Conservation (phyloP, 306 rosid genomes). For the Dryas alaskensis region DNA sequence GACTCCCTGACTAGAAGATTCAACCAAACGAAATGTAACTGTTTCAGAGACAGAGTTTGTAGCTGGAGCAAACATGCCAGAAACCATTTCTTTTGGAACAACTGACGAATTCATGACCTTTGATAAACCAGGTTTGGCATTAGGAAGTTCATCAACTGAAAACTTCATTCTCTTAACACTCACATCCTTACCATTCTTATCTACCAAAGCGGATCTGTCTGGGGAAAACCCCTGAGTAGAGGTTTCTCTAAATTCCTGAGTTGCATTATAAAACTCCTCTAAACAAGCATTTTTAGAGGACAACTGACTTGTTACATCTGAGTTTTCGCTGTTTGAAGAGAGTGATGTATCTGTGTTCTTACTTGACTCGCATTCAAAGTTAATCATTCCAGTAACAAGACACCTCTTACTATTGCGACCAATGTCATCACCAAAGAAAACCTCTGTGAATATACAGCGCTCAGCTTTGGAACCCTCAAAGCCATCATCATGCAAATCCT, state of each 20-base stretch:
- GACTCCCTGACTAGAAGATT: conserved; percentile 77
- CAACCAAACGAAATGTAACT: conserved; percentile 59
- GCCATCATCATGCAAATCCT: conserved; percentile 64
- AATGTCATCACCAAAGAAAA: conserved; percentile 51
- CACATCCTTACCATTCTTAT: conserved; percentile 41
- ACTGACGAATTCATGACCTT: conserved; percentile 35
- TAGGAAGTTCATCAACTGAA: conserved; percentile 50
- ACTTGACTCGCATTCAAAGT: conserved; percentile 59
- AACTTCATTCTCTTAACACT: conserved; percentile 61
- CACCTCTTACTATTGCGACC: conserved; percentile 47
- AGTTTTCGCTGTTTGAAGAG: conserved; percentile 74
- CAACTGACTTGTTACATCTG: conserved; percentile 48
- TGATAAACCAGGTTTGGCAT: conserved; percentile 41
- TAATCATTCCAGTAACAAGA: conserved; percentile 54
- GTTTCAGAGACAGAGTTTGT: conserved; percentile 42
- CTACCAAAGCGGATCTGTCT: conserved; percentile 34
- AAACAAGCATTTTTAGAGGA: conserved; percentile 44
- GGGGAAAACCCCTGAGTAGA: conserved; percentile 40
- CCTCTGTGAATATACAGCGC: conserved; percentile 64
- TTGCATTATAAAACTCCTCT: conserved; percentile 42
- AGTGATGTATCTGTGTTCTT: conserved; percentile 55
- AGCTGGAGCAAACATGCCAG: conserved; percentile 35
- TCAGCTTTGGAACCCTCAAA: conserved; percentile 82
- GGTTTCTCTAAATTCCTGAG: conserved; percentile 41
- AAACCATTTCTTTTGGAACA: conserved; percentile 36